Percentiles rank a stretch among this genome's conserved stretches.
Evolutionary conservation across 495 filamentous ascomycete genomes (phyloP).

Genomic region (Margaritispora aquatica): DNA sequence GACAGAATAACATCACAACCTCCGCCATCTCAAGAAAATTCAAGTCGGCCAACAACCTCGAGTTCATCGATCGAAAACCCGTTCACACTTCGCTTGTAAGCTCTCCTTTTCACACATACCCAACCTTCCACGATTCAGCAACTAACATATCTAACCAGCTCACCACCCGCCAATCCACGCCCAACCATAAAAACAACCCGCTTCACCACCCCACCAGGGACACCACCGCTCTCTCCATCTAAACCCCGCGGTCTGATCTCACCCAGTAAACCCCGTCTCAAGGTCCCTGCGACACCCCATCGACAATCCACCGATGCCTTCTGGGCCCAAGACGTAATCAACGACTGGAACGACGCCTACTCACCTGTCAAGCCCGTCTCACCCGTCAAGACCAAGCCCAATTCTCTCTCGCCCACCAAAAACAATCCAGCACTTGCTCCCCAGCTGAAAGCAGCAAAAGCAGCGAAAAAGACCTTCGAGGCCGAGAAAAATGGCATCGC

Average conservation of each 20-base stretch:
- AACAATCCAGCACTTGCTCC: too few species aligned
- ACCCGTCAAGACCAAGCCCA: not conserved
- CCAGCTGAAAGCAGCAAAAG: slow-evolving; percentile 24
- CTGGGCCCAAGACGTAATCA: slow-evolving; percentile 69
- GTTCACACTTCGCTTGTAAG: slow-evolving; percentile 17
- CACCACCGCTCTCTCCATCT: slow-evolving; percentile 1
- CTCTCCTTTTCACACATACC: not conserved
- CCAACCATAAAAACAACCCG: slow-evolving; percentile 29
- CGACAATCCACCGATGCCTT: slow-evolving; percentile 70
- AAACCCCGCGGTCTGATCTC: slow-evolving; percentile 19
- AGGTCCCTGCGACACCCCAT: slow-evolving; percentile 32
- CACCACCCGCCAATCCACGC: slow-evolving; percentile 26
- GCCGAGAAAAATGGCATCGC: slow-evolving; percentile 60
- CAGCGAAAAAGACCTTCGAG: slow-evolving; percentile 61
- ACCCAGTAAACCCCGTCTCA: slow-evolving; percentile 20
- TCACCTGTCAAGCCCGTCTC: slow-evolving; percentile 53
- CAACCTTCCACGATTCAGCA: not conserved
- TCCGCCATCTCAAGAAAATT: too few species aligned
- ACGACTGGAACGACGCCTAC: slow-evolving; percentile 78
- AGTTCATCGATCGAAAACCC: slow-evolving; percentile 14
- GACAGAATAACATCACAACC: too few species aligned
- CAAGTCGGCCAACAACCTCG: not conserved
- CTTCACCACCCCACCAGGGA: slow-evolving; percentile 15
- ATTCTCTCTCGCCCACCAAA: too few species aligned
- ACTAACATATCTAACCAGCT: not conserved